These are phyloP conservation scores for Boletus sp. DNA, from an alignment of 1,284 basidiomycete genomes.

Conservation along the genomic window DNA sequence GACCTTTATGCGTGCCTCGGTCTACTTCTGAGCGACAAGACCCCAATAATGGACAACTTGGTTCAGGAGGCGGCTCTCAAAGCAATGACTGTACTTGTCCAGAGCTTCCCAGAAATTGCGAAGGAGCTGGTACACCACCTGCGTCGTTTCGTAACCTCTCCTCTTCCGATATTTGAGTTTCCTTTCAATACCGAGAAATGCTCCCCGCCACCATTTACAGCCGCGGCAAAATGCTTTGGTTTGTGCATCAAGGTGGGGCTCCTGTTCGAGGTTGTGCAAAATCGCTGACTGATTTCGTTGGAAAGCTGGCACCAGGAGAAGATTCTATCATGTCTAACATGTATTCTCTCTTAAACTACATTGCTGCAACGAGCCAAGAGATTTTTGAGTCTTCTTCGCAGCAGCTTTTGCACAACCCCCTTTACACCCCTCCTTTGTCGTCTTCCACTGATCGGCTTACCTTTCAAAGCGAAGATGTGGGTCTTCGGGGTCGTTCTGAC, in stretches of 20 bases:
- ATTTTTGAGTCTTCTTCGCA: slow-evolving; percentile 53
- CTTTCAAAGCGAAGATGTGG: slow-evolving; percentile 41
- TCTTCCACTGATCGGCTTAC: slow-evolving; percentile 37
- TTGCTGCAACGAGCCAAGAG: slow-evolving; percentile 78
- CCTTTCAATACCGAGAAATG: slow-evolving; percentile 74
- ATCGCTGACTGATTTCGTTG: slow-evolving; percentile 3
- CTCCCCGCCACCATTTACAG: slow-evolving; percentile 73
- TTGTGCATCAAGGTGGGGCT: slow-evolving; percentile 77
- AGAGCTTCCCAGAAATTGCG: slow-evolving; percentile 83
- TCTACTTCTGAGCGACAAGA: slow-evolving; percentile 76
- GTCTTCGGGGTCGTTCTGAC: slow-evolving; percentile 68
- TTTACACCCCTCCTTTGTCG: slow-evolving; percentile 44
- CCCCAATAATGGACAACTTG: slow-evolving; percentile 76
- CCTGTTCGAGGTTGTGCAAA: not conserved
- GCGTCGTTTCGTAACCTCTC: slow-evolving; percentile 85
- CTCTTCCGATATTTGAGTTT: slow-evolving; percentile 85
- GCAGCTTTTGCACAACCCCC: slow-evolving; percentile 42
- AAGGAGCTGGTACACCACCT: slow-evolving; percentile 77
- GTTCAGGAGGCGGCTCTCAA: slow-evolving; percentile 87
- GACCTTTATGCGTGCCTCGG: slow-evolving; percentile 72
- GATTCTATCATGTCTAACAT: slow-evolving; percentile 93
- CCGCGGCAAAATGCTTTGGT: slow-evolving; percentile 88
- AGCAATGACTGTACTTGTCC: slow-evolving; percentile 75
- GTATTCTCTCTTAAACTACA: slow-evolving; percentile 93
- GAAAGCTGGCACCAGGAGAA: slow-evolving; percentile 79